These are phyloP conservation scores for Cyberlindnera sargentensis DNA, from an alignment of 805 yeast genomes.

Conservation along the genomic window DNA sequence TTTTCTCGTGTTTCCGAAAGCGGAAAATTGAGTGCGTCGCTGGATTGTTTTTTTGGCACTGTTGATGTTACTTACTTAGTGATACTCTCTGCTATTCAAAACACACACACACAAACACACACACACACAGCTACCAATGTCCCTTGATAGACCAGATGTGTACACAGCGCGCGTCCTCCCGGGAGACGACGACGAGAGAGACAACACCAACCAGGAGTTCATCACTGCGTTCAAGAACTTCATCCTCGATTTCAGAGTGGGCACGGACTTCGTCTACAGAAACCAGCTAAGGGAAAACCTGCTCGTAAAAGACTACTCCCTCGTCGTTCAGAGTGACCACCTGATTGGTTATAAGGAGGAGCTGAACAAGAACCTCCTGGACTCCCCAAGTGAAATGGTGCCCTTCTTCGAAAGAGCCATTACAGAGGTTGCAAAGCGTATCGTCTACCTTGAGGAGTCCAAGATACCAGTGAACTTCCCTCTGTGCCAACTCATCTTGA, in stretches of 20 bases:
- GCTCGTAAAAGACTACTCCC: conserved; percentile 61
- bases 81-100: too few relatives aligned
- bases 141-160: conserved; percentile 39
- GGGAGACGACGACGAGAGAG: conserved; percentile 67
- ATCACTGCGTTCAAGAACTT: conserved; percentile 74
- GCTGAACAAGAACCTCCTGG: conserved; percentile 72
- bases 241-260: conserved; percentile 77
- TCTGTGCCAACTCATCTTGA: conserved; percentile 71
- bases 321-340: conserved; percentile 77
- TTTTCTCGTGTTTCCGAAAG: background rate
- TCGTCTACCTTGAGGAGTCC: conserved; percentile 41
- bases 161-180: conserved; percentile 79
- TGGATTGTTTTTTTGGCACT: too few relatives aligned
- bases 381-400: conserved; percentile 82
- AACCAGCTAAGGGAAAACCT: conserved; percentile 88
- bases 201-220: conserved; percentile 53
- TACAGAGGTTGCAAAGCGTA: conserved; percentile 75
- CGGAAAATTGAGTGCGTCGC: conserved; percentile 2
- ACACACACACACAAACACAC: too few relatives aligned
- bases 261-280: conserved; percentile 77
- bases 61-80: too few relatives aligned
- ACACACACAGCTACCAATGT: background rate
- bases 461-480: conserved; percentile 57
- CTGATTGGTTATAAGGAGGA: conserved; percentile 85
- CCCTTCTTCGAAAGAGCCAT: conserved; percentile 80